Evolutionary conservation across 345 rosid genomes (phyloP).

Genomic region (Eucalyptus victrix): DNA sequence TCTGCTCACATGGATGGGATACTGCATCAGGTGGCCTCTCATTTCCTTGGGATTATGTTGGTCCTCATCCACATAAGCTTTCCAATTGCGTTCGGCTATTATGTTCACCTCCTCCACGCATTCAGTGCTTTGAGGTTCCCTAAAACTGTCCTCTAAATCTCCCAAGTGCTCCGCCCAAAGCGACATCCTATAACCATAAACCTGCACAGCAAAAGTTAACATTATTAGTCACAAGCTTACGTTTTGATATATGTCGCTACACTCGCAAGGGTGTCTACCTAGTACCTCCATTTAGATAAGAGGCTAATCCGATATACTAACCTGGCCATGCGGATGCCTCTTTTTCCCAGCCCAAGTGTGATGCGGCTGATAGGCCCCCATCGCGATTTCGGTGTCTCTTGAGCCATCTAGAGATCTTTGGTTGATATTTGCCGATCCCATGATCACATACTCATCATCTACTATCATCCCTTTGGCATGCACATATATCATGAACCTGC

Average conservation of each 20-base stretch:
- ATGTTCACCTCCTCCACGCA: slow-evolving; percentile 28
- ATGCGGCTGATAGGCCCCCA: slow-evolving; percentile 59
- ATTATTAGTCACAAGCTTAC: background rate
- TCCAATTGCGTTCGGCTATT: slow-evolving; percentile 35
- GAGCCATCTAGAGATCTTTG: slow-evolving; percentile 78
- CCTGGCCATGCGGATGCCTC: slow-evolving; percentile 50
- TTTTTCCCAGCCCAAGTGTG: slow-evolving; percentile 45
- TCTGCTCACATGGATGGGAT: slow-evolving; percentile 29
- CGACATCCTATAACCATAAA: slow-evolving; percentile 61
- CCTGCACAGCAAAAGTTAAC: slow-evolving; percentile 10
- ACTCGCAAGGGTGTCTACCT: background rate
- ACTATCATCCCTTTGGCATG: slow-evolving; percentile 75
- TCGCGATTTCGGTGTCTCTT: slow-evolving; percentile 66
- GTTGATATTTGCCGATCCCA: slow-evolving; percentile 70
- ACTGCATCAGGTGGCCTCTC: slow-evolving; percentile 55
- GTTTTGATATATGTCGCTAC: background rate
- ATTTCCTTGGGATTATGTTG: slow-evolving; percentile 6
- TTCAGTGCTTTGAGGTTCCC: slow-evolving; percentile 18
- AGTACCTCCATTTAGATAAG: background rate
- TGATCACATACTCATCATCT: slow-evolving; percentile 53
- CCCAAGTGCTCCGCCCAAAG: slow-evolving; percentile 66
- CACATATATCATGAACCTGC: slow-evolving; percentile 64
- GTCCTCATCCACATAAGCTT: slow-evolving; percentile 24
- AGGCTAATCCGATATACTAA: background rate
- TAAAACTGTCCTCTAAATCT: slow-evolving; percentile 18